These are phyloP conservation scores for Cladosporium sp. DNA, from an alignment of 2,329 filamentous ascomycete species.

Conservation along the genomic window DNA sequence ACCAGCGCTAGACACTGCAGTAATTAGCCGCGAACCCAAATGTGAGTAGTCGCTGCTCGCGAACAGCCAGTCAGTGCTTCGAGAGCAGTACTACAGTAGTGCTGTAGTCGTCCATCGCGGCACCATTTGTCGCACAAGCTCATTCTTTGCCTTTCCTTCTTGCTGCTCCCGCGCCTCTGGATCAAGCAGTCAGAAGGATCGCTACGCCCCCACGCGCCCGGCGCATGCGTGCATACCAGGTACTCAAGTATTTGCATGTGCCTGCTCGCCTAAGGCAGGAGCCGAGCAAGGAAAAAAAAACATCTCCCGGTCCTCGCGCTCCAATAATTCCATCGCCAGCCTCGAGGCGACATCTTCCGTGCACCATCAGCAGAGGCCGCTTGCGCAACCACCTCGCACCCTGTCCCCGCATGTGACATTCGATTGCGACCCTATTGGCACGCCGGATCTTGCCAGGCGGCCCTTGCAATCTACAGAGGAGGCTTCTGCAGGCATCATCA, in stretches of 20 bases:
- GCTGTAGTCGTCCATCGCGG: background rate
- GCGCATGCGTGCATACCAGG: slow-evolving; percentile 3
- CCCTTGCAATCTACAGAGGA: background rate
- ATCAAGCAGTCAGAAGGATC: slow-evolving; percentile 10
- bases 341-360: background rate
- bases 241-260: background rate
- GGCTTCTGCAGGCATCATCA: background rate
- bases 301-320: background rate
- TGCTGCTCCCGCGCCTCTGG: background rate
- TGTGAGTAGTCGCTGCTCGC: background rate
- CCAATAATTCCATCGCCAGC: background rate
- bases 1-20: background rate
- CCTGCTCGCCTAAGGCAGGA: background rate
- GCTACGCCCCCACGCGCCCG: background rate
- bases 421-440: background rate
- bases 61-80: background rate
- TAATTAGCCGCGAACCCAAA: slow-evolving; percentile 8
- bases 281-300: slow-evolving; percentile 1
- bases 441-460: slow-evolving; percentile 3
- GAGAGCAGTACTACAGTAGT: background rate
- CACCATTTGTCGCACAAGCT: background rate
- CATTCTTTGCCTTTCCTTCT: background rate
- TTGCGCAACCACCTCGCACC: background rate
- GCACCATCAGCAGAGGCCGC: background rate
- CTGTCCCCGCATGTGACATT: slow-evolving; percentile 5